Conservation (phyloP, 2,329 filamentous ascomycete genomes). For the Pyricularia sp. region DNA sequence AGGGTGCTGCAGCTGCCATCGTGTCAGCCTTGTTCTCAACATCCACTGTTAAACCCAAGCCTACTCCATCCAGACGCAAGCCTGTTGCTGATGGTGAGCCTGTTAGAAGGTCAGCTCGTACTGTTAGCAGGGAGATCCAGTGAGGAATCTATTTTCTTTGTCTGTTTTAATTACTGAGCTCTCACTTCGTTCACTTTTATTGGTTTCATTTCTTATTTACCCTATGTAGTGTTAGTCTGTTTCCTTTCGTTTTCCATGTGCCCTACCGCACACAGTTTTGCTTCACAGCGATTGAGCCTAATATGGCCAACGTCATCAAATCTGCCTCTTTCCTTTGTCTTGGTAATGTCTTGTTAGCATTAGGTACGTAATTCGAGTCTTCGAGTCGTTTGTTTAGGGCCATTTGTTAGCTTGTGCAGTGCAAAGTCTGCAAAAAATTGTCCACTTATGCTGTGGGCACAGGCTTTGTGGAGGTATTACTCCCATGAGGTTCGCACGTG, state of each 20-base stretch:
- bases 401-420: not conserved
- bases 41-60: not conserved
- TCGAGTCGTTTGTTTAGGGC: not conserved
- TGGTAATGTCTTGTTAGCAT: not conserved
- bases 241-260: not conserved
- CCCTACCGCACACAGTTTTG: not conserved
- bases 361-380: not conserved
- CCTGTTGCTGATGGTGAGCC: not conserved
- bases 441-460: not conserved
- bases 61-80: not conserved
- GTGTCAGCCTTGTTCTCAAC: not conserved
- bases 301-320: not conserved
- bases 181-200: not conserved
- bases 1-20: not conserved
- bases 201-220: not conserved
- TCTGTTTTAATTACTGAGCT: not conserved
- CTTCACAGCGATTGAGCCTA: not conserved
- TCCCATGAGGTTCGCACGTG: too few relatives aligned
- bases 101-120: not conserved
- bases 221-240: not conserved
- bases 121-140: not conserved
- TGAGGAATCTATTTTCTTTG: not conserved
- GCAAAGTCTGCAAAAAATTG: not conserved
- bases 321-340: not conserved
- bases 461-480: too few relatives aligned